These are phyloP conservation scores for Colletotrichum plurivorum DNA, from an alignment of 2,329 filamentous ascomycete genomes.

Conservation along the genomic window DNA sequence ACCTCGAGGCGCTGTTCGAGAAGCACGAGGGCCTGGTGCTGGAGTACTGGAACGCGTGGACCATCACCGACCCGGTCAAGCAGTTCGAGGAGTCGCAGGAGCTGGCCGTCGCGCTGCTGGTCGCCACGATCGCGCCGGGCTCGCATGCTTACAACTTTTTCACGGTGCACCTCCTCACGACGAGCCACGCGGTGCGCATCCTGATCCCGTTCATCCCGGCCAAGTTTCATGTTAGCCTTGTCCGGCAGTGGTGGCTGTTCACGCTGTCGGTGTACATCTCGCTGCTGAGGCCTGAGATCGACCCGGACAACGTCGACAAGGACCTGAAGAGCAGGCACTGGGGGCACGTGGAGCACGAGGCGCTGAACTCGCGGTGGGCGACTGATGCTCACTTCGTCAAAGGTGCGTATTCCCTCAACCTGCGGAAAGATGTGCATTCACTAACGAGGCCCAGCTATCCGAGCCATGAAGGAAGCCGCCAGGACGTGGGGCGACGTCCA, in stretches of 20 bases:
- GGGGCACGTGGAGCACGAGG: constrained; percentile 81
- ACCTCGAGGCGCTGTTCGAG: constrained; percentile 78
- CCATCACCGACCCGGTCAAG: constrained; percentile 75
- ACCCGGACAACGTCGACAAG: constrained; percentile 73
- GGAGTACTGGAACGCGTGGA: constrained; percentile 94
- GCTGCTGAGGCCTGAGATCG: constrained; percentile 80
- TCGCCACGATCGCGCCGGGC: constrained; percentile 70
- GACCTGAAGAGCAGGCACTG: constrained; percentile 79
- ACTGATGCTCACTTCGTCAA: constrained; percentile 90
- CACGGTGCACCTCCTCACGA: constrained; percentile 84
- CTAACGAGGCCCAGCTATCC: constrained; percentile 64
- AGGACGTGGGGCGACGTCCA: constrained; percentile 81
- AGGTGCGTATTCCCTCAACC: constrained; percentile 60
- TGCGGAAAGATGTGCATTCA: neutral
- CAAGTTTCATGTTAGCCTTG: constrained; percentile 79
- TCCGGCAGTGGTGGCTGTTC: constrained; percentile 93
- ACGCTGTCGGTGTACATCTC: constrained; percentile 83
- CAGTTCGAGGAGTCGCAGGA: constrained; percentile 83
- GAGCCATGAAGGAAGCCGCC: constrained; percentile 81
- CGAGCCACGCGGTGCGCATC: constrained; percentile 89
- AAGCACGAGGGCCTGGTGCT: constrained; percentile 79
- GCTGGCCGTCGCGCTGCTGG: constrained; percentile 71
- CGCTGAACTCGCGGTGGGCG: constrained; percentile 75
- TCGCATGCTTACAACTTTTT: constrained; percentile 85
- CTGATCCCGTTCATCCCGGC: constrained; percentile 83